Evolutionary conservation across 805 yeast species (phyloP).

Genomic region (Jamesozyma lodderae): DNA sequence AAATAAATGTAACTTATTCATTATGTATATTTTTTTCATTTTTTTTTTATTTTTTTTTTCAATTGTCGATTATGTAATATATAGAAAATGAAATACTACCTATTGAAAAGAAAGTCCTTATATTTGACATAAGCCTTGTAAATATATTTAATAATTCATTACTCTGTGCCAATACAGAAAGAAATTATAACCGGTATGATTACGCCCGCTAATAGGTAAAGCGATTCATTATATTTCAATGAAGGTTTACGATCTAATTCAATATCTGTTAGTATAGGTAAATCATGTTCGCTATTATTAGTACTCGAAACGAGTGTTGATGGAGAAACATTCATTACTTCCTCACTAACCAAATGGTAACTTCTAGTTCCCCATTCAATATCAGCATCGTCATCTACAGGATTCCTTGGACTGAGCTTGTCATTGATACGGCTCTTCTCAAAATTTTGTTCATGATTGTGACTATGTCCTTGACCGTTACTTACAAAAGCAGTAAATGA

Average conservation of each 20-base stretch:
- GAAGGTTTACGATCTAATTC: too few relatives aligned
- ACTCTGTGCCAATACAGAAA: constrained; percentile 16
- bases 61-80: not conserved
- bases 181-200: constrained; percentile 24
- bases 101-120: not conserved
- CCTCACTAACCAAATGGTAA: constrained; percentile 1
- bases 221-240: constrained; percentile 10
- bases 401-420: not conserved
- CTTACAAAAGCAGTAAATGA: constrained; percentile 27
- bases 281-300: not conserved
- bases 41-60: too few relatives aligned
- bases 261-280: too few relatives aligned
- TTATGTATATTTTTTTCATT: too few relatives aligned
- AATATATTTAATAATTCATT: not conserved
- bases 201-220: constrained; percentile 22
- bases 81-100: not conserved
- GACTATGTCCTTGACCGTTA: constrained; percentile 9
- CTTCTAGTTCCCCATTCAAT: constrained; percentile 5
- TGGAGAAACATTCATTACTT: not conserved
- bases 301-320: not conserved
- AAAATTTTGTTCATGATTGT: constrained; percentile 1
- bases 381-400: not conserved
- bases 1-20: too few relatives aligned
- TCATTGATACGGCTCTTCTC: not conserved
- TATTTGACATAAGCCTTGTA: not conserved